Conservation (phyloP, 495 filamentous ascomycete genomes). For the Penicillium nucicola region DNA sequence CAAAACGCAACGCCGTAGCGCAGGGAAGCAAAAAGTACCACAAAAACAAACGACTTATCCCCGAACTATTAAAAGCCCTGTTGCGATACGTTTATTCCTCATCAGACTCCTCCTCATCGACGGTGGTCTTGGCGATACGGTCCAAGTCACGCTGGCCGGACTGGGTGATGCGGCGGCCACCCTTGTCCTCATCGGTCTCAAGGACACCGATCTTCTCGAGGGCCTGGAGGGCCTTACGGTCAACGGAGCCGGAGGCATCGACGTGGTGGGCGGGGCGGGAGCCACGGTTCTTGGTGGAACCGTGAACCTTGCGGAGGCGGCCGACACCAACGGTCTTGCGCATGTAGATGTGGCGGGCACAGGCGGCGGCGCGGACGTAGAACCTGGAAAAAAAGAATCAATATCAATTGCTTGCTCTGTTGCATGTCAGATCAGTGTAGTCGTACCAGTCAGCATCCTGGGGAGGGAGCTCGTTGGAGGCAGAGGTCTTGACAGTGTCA, state of each 20-base stretch:
- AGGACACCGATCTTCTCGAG: constrained; percentile 99
- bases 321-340: constrained; percentile 98
- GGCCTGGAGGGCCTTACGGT: constrained; percentile 92
- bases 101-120: constrained; percentile 51
- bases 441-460: constrained; percentile 89
- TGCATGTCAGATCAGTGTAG: not conserved
- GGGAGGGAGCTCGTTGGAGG: constrained; percentile 93
- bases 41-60: constrained; percentile 27
- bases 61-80: constrained; percentile 27
- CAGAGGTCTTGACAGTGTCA: constrained; percentile 97
- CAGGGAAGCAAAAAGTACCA: constrained; percentile 28
- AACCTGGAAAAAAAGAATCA: constrained; percentile 54
- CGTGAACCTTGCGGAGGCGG: constrained; percentile 88
- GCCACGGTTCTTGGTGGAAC: constrained; percentile 94
- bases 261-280: constrained; percentile 89
- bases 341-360: constrained; percentile 98
- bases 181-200: constrained; percentile 94
- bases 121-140: constrained; percentile 64
- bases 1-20: constrained; percentile 6
- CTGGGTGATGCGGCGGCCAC: constrained; percentile 95
- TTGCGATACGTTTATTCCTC: constrained; percentile 47
- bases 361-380: constrained; percentile 94
- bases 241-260: constrained; percentile 88
- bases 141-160: constrained; percentile 97
- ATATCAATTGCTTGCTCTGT: constrained; percentile 11